A percentile compares a stretch with the other conserved stretches of the same genome.
Conservation (phyloP, 768 basidiomycete genomes). For the Galerina sulciceps region DNA sequence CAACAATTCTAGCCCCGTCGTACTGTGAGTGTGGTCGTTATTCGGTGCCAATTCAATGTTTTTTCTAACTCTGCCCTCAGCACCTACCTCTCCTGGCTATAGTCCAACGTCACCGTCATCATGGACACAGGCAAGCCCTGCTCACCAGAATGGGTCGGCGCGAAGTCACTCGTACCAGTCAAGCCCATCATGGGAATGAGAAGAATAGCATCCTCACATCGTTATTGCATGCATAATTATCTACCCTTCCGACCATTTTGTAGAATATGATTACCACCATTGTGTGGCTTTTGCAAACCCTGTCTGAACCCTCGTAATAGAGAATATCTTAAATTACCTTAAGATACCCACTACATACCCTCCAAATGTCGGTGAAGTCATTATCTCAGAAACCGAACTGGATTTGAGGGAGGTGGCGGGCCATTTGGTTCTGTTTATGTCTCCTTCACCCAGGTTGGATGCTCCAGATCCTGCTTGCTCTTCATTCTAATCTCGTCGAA, state of each 20-base stretch:
- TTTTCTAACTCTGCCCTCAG: constrained; percentile 36
- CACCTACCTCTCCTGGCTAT: constrained; percentile 85
- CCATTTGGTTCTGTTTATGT: no score
- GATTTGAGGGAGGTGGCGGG: no score
- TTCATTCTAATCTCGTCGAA: no score
- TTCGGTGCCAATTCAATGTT: constrained; percentile 8
- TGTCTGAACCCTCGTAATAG: no score
- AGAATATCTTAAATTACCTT: no score
- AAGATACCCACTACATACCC: no score
- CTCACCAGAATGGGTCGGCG: constrained; percentile 57
- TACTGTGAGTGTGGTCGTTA: constrained; percentile 60
- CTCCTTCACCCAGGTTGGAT: no score
- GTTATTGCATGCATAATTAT: constrained; percentile 28
- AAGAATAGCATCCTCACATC: constrained; percentile 6
- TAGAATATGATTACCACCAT: constrained; percentile 24
- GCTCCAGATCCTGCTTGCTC: no score
- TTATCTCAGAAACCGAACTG: no score
- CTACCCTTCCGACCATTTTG: constrained; percentile 26
- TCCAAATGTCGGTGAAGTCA: no score
- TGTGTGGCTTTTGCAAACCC: no score
- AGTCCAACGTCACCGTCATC: constrained; percentile 79
- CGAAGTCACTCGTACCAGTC: constrained; percentile 50
- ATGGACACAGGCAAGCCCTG: constrained; percentile 84
- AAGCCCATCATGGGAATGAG: constrained; percentile 58
- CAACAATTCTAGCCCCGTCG: constrained; percentile 57